Base-by-base conservation (phyloP, 108 stramenopile species). In the Schizochytrium sp. region DNA sequence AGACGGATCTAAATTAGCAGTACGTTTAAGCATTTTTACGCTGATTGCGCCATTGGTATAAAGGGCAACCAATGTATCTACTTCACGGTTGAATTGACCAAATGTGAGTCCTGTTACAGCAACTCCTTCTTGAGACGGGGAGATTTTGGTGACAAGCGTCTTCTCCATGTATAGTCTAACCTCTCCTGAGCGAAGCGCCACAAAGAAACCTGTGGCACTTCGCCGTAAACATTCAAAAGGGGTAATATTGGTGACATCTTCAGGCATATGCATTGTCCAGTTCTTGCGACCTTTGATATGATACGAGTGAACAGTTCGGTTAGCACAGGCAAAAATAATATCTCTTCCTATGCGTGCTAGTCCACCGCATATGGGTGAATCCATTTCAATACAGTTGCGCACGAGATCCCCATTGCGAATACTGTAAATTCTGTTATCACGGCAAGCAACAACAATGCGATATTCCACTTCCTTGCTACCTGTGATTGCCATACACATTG, bases 391-490 rank as follows among this genome's bases (percentile, higher is more conserved):
- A 49, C 89, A 91, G 0, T 87, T 92, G 8, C 92, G 90, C 15
- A 88, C 72, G 19, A 94, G 87, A 45, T 93, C 92, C 4, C 94
- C 94, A 61, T 90, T 91, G 47, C 92, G 92, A 5, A 94, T 61
- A 4, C 87, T 94, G 72, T 94, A 92, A 17, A 94, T 53, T 4
- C 87, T 44, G 5, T 90, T 92, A 87, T 94, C 91, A 7, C 93
- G 90, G 91, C 94, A 93, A 42, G 93, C 92, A 19, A 91, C 89
- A 10, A 90, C 88, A 45, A 94, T 83, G 55, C 94, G 89, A 91
- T 93, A 94, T 61, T 94, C 94, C 42, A 93, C 91, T 56, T 93
- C 92, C 57, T 93, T 92, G 76, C 90, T 38, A 44, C 94, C 94
- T 28, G 90, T 49, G 15, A 69, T 90, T 19, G 89, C 89, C 45